Conservation (phyloP, 495 filamentous ascomycete genomes). For the Tuber aestivum region DNA sequence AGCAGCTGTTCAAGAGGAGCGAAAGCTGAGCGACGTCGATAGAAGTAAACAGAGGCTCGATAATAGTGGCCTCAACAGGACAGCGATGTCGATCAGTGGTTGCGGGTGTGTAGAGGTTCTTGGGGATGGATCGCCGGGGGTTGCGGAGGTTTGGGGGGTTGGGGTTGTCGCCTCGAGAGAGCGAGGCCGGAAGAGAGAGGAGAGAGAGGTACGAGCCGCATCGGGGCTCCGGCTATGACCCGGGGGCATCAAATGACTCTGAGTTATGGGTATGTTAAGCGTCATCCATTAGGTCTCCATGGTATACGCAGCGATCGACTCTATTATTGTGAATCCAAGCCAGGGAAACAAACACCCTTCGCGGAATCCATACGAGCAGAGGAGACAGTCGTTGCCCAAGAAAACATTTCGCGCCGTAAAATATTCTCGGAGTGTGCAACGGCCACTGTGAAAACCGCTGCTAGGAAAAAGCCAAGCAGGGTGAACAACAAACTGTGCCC, state of each 20-base stretch:
- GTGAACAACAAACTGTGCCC: background rate
- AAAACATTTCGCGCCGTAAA: background rate
- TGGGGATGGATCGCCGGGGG: background rate
- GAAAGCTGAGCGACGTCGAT: background rate
- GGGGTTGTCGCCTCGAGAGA: background rate
- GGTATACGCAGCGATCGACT: background rate
- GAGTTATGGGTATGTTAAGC: background rate
- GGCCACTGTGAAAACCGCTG: background rate
- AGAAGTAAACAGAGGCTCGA: background rate
- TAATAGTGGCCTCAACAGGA: background rate
- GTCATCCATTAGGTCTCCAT: background rate
- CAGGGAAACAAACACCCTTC: background rate
- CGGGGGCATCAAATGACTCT: background rate
- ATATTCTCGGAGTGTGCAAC: background rate
- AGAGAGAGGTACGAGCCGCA: background rate
- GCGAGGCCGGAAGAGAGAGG: background rate
- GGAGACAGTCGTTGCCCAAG: background rate
- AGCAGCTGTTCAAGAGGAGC: background rate
- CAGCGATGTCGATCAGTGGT: background rate
- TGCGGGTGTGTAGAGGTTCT: background rate
- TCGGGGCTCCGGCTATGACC: background rate
- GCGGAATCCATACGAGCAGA: background rate
- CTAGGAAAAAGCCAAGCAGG: background rate
- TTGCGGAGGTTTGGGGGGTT: constrained; percentile 3
- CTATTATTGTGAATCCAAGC: background rate